Base-by-base conservation (phyloP, 225 moss, liverwort and hornwort species). In the Sphagnum tenellum region DNA sequence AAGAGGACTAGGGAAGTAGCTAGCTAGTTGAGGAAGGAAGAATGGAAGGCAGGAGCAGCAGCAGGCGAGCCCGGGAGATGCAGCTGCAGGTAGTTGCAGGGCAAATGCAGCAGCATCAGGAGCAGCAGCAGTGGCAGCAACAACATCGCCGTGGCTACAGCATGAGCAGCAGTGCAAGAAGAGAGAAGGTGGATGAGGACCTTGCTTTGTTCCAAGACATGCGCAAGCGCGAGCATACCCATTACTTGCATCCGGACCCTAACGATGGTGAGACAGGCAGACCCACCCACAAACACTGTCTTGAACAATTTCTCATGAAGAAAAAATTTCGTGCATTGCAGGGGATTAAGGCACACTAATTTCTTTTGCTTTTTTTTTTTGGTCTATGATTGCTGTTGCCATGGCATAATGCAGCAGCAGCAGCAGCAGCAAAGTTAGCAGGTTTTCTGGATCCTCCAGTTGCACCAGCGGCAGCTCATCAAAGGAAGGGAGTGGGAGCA, bases 141-240 rank as follows among this genome's bases (percentile, higher is more conserved):
- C 70, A 64, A 45, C 76, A 71, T 47, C 72, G 66, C 69, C 64
- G 71, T 45, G 77, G 84, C 8, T 80, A 80, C n/a, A 68, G 70
- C 66, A 84, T 80, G 76, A 55, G 77, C 71, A 69, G 77, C 29
- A 68, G 77, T 66, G 67, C 62, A 49, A 64, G 69, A 70, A 59
- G 67, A 48, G 78, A 81, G 44, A 75, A 81, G 13, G 48, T 9
- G 61, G 84, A 84, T 48, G 84, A 84, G 65, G 84, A 84, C 66
- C 75, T 84, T 49, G 84, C 81, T 14, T 63, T 84, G 68, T 84
- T 84, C 62, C 81, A 81, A 45, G 75, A 84, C 44, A 84, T 84
- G 66, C 60, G 81, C 68, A 77, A 81, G 73, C 75, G 75, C 10
- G 81, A 81, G 60, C 75, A 72, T 62, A 58, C 70, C 13, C 69